phyloP scores from a whole-genome alignment of 2,329 filamentous ascomycete species.

The Verticillium zaregamsianum region DNA sequence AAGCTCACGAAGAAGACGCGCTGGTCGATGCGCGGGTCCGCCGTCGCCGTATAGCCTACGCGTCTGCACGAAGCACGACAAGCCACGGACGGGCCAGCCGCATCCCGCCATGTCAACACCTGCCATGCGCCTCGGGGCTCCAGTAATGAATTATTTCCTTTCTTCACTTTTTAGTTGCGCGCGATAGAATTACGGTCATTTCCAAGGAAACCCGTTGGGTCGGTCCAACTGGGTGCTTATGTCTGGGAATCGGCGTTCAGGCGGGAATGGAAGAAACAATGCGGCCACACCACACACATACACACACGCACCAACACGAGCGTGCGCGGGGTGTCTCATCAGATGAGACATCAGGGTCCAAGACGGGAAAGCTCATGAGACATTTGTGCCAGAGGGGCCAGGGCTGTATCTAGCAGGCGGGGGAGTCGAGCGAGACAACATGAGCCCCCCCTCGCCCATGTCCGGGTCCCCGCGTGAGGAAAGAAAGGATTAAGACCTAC shows the following conservation, averaged over 20 bases:
- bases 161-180: not conserved
- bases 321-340: not conserved
- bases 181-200: not conserved
- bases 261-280: not conserved
- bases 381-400: not conserved
- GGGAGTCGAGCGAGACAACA: no score
- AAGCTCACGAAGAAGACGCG: conserved; percentile 26
- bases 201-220: not conserved
- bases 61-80: not conserved
- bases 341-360: not conserved
- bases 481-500: no score
- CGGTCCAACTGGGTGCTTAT: not conserved
- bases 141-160: not conserved
- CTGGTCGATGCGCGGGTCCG: conserved; percentile 21
- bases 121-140: not conserved
- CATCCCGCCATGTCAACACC: not conserved
- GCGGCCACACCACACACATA: not conserved
- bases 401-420: no score
- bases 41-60: conserved; percentile 19
- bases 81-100: not conserved
- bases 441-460: no score
- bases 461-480: no score
- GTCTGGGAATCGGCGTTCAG: not conserved
- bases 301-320: not conserved
- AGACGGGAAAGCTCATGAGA: not conserved